Evolutionary conservation across 1,139 yeast genomes (phyloP), one percentile per base, ranked within the genome.

Genomic region (Yamadazyma friedrichii): DNA sequence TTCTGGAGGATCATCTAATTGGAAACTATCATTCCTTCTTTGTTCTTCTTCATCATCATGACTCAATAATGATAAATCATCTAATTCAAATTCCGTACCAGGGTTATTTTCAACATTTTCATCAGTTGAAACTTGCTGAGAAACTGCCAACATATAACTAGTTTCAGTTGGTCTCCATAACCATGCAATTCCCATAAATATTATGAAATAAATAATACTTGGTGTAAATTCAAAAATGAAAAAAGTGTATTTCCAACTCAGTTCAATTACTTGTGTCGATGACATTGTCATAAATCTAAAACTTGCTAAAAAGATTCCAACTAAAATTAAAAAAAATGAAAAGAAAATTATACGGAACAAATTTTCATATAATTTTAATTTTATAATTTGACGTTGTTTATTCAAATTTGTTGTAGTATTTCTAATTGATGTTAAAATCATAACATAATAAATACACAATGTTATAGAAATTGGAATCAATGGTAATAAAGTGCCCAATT

Each of bases 141-240:
- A 88, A 52, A 91, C 91, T 15, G 98, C 98, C 59, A 93, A 78
- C 79, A 95, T 83, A 56, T 91, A 85, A 49, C 96, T 89, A 33
- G 96, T 88, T 54, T 87, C 95, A 0, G 98, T 91, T 38, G 98
- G 98, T 64, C 98, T 82, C 98, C 98, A 94, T 50, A 93, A 78
- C 72, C 89, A 82, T 10, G 96, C 88, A 52, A 94, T 74, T 6
- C 91, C 80, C 58, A 86, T 77, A 61, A 93, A 91, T 36, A 91
- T 91, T 36, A 83, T 64, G 58, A 86, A 88, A 65, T 88, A 94
- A 12, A 91, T 84, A 35, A 88, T 77, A 45, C 95, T 83, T 31
- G 97, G 95, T 96, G 98, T 89, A 66, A 95, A 94, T 53, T 93
- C 97, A 39, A 85, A 77, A 43, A 89, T 64, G 58, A 94, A 89